Conservation (phyloP, 768 basidiomycete genomes). For the Amanita molliuscula region DNA sequence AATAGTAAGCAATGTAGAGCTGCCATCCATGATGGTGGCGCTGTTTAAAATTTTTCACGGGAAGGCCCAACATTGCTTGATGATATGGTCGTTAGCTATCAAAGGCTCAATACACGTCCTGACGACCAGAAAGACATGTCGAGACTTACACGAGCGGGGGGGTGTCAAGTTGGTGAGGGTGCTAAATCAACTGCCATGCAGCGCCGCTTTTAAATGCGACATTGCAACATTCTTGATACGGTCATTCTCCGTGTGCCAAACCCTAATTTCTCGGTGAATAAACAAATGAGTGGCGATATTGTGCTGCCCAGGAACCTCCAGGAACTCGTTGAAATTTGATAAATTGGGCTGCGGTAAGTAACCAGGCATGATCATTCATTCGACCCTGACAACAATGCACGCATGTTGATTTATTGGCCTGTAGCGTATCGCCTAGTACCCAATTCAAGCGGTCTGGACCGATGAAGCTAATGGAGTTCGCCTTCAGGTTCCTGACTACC, state of each 20-base stretch:
- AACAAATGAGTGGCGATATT: background rate
- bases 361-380: too few relatives aligned
- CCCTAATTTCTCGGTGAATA: background rate
- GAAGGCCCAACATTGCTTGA: background rate
- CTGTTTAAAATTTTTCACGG: constrained; percentile 2
- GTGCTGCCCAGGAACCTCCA: background rate
- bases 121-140: too few relatives aligned
- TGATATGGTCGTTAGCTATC: background rate
- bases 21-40: background rate
- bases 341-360: background rate
- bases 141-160: background rate
- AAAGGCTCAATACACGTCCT: background rate
- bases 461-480: too few relatives aligned
- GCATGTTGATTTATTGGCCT: too few relatives aligned
- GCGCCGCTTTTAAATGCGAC: background rate
- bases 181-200: background rate
- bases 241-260: background rate
- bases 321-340: background rate
- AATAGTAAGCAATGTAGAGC: constrained; percentile 5
- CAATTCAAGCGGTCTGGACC: too few relatives aligned
- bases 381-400: too few relatives aligned
- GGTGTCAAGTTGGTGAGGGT: background rate
- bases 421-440: too few relatives aligned
- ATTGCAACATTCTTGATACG: background rate
- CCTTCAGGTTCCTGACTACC: too few relatives aligned